Percentiles rank a stretch among this genome's conserved stretches.
Conservation (phyloP, 208 protist genomes). For the Herpetomonas samuelpessoai region DNA sequence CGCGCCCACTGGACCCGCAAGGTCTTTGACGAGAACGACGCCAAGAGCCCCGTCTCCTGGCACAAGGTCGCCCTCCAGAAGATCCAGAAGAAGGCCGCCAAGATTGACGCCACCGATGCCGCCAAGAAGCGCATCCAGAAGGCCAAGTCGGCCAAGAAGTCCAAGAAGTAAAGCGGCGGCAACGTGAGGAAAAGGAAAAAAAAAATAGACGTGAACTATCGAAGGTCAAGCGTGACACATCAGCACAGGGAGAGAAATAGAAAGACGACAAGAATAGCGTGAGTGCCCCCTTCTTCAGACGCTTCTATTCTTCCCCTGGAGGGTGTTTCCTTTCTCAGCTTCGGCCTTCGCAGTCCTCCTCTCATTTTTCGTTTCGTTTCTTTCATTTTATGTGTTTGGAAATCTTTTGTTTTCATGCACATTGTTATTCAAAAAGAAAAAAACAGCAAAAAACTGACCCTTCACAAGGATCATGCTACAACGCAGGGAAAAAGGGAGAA, state of each 20-base stretch:
- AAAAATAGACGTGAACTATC: neutral
- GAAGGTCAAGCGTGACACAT: too few species aligned
- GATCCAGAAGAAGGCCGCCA: constrained; percentile 82
- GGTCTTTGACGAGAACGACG: constrained; percentile 89
- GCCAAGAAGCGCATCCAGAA: constrained; percentile 90
- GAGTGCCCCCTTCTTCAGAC: too few species aligned
- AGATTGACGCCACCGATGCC: constrained; percentile 65
- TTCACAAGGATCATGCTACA: too few species aligned
- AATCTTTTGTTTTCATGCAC: neutral
- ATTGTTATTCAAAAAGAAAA: neutral
- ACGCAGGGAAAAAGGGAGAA: too few species aligned
- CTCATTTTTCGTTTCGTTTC: neutral
- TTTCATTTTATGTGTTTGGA: neutral
- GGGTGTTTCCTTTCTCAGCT: too few species aligned
- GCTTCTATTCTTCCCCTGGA: too few species aligned
- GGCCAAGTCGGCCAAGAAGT: constrained; percentile 50
- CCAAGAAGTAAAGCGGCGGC: neutral
- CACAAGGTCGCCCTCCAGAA: constrained; percentile 86
- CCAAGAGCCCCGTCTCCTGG: constrained; percentile 86
- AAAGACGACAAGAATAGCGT: neutral
- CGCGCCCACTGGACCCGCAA: constrained; percentile 90
- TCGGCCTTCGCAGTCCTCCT: neutral
- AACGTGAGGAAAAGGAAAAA: neutral
- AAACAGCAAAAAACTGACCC: neutral
- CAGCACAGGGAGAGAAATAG: too few species aligned